Evolutionary conservation across 1,284 basidiomycete species (phyloP).

Genomic region (Mycena citricolor): DNA sequence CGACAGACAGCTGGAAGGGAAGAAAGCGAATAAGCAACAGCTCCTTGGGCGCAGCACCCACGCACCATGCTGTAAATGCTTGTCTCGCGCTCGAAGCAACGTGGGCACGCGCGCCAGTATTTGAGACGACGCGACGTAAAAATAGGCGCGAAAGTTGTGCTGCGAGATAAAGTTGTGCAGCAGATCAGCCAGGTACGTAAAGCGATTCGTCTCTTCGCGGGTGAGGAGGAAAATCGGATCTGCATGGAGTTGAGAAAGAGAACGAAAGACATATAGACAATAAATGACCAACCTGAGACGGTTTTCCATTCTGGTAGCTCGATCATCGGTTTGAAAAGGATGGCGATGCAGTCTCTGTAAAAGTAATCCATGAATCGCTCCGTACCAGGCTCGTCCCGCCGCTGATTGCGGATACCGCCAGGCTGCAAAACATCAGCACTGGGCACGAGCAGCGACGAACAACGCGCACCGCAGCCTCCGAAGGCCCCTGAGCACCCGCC

Average conservation of each 20-base stretch:
- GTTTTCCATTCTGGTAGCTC: constrained; percentile 78
- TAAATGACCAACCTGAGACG: constrained; percentile 48
- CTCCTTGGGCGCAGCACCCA: constrained; percentile 13
- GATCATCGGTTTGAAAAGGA: constrained; percentile 77
- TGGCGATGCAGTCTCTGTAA: constrained; percentile 77
- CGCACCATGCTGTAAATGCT: constrained; percentile 87
- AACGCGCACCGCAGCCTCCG: constrained; percentile 37
- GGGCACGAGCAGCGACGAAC: constrained; percentile 9
- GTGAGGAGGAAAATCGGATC: constrained; percentile 56
- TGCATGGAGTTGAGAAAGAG: constrained; percentile 26
- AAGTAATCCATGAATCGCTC: constrained; percentile 92
- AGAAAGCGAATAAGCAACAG: constrained; percentile 20
- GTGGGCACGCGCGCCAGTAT: constrained; percentile 74
- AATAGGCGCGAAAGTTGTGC: constrained; percentile 89
- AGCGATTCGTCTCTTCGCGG: constrained; percentile 75
- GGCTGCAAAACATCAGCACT: constrained; percentile 13
- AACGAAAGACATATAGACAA: neutral
- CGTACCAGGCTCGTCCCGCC: constrained; percentile 80
- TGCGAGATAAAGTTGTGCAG: constrained; percentile 86
- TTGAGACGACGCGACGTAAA: constrained; percentile 82
- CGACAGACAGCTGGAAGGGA: constrained; percentile 74
- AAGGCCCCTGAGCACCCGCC: constrained; percentile 35
- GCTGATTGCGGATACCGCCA: constrained; percentile 21
- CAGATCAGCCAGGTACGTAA: constrained; percentile 85
- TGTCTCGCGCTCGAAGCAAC: constrained; percentile 83